phyloP scores from a whole-genome alignment of 768 basidiomycete species.

The Auricularia heimuer region DNA sequence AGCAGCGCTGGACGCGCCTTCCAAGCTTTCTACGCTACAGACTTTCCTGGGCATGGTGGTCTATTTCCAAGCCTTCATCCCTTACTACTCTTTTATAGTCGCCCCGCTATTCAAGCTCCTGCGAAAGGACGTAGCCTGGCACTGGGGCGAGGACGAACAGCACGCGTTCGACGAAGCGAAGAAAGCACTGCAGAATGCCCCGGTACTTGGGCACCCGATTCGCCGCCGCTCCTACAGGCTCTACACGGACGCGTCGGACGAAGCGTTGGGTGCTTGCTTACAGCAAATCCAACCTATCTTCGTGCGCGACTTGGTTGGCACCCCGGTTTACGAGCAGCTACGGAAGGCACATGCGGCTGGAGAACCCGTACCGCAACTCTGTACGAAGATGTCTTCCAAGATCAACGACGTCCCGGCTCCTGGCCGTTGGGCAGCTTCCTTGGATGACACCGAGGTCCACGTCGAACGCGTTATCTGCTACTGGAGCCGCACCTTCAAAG shows the following conservation, averaged over 20 bases:
- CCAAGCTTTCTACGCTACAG: constrained; percentile 20
- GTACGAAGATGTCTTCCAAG: too few relatives aligned
- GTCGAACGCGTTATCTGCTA: too few relatives aligned
- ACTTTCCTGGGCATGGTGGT: constrained; percentile 29
- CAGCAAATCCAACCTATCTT: constrained; percentile 18
- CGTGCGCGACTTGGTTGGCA: constrained; percentile 15
- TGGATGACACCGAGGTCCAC: too few relatives aligned
- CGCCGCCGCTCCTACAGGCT: constrained; percentile 18
- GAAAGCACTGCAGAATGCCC: constrained; percentile 20
- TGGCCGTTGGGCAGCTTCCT: too few relatives aligned
- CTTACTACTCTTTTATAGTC: constrained; percentile 22
- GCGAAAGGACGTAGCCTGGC: constrained; percentile 17
- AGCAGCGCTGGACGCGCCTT: constrained; percentile 16
- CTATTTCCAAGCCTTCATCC: constrained; percentile 28
- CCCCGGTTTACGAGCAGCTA: constrained; percentile 13
- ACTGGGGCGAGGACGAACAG: constrained; percentile 17
- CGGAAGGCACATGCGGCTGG: constrained; percentile 7
- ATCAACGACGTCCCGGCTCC: too few relatives aligned
- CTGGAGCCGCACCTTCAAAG: too few relatives aligned
- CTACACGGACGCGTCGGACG: constrained; percentile 4
- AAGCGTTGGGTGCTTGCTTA: constrained; percentile 13
- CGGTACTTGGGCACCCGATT: constrained; percentile 16
- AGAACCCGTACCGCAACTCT: too few relatives aligned
- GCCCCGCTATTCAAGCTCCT: constrained; percentile 25
- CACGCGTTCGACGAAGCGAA: constrained; percentile 23